A percentile compares a stretch with the other conserved stretches of the same genome.
Conservation (phyloP, 495 filamentous ascomycete genomes). For the Penicillium salamii region DNA sequence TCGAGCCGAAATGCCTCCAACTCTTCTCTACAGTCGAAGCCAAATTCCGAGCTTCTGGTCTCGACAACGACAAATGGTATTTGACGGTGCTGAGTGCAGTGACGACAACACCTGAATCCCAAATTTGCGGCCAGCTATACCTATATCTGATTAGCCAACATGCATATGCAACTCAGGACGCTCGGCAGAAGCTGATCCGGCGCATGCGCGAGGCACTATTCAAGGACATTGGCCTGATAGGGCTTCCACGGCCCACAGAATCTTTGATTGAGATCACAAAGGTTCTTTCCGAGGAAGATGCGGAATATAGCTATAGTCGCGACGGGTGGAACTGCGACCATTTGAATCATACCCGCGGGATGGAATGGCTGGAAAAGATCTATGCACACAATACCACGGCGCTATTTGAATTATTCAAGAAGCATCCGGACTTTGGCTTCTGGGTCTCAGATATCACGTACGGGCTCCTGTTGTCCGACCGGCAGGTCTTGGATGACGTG, state of each 20-base stretch:
- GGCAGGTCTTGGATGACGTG: slow-evolving; percentile 38
- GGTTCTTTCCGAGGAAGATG: slow-evolving; percentile 34
- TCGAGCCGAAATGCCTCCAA: slow-evolving; percentile 3
- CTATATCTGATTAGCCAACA: slow-evolving; percentile 37
- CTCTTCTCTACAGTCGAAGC: slow-evolving; percentile 14
- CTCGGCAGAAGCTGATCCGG: slow-evolving; percentile 34
- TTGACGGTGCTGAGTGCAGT: slow-evolving; percentile 21
- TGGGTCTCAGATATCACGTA: slow-evolving; percentile 41
- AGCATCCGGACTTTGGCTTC: slow-evolving; percentile 11
- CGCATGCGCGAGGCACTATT: slow-evolving; percentile 43
- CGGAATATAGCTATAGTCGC: slow-evolving; percentile 35
- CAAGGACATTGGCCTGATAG: slow-evolving; percentile 38
- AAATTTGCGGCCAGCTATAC: slow-evolving; percentile 37
- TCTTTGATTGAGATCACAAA: slow-evolving; percentile 34
- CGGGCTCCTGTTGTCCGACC: slow-evolving; percentile 51
- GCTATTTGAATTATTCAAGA: slow-evolving; percentile 27
- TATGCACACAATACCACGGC: slow-evolving; percentile 18
- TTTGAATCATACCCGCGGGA: slow-evolving; percentile 31
- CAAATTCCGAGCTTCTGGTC: slow-evolving; percentile 10
- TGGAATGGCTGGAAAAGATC: slow-evolving; percentile 32
- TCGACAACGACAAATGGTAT: slow-evolving; percentile 21
- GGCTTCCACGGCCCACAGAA: slow-evolving; percentile 41
- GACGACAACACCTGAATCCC: slow-evolving; percentile 31
- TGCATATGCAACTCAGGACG: slow-evolving; percentile 21
- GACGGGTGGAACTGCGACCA: slow-evolving; percentile 30